phyloP scores from a whole-genome alignment of 2,329 filamentous ascomycete genomes.

The Colletotrichum sp. region DNA sequence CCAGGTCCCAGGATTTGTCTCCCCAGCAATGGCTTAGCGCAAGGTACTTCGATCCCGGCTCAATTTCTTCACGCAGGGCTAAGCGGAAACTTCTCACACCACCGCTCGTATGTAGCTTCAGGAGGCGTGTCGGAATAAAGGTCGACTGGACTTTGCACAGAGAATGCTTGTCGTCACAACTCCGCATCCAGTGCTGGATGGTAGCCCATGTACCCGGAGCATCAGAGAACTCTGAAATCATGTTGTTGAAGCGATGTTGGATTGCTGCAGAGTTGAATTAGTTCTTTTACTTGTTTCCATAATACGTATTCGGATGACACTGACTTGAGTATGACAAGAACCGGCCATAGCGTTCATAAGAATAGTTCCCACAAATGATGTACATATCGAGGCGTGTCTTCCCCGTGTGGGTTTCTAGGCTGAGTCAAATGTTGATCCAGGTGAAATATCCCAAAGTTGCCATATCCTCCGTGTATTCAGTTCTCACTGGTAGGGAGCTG shows the following conservation, averaged over 20 bases:
- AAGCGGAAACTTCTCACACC: no score
- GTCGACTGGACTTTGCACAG: not conserved
- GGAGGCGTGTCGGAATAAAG: not conserved
- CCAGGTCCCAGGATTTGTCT: not conserved
- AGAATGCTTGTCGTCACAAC: not conserved
- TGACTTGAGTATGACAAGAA: not conserved
- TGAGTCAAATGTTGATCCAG: no score
- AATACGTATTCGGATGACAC: no score
- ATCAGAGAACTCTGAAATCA: not conserved
- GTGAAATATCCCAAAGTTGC: not conserved
- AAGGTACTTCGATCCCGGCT: accelerated
- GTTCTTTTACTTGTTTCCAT: no score
- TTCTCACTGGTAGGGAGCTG: accelerated
- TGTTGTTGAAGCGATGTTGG: not conserved
- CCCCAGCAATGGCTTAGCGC: not conserved
- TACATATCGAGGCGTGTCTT: no score
- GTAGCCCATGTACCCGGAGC: not conserved
- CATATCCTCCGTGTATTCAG: not conserved
- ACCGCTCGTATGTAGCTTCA: not conserved
- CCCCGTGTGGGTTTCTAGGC: no score
- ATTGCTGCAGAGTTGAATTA: no score
- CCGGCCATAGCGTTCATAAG: no score
- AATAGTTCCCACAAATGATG: not conserved
- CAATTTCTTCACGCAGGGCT: not conserved
- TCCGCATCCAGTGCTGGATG: not conserved